Percentiles rank a stretch among this genome's conserved stretches.
Conservation (phyloP, 2,329 filamentous ascomycete genomes). For the Diaporthe caulivora region DNA sequence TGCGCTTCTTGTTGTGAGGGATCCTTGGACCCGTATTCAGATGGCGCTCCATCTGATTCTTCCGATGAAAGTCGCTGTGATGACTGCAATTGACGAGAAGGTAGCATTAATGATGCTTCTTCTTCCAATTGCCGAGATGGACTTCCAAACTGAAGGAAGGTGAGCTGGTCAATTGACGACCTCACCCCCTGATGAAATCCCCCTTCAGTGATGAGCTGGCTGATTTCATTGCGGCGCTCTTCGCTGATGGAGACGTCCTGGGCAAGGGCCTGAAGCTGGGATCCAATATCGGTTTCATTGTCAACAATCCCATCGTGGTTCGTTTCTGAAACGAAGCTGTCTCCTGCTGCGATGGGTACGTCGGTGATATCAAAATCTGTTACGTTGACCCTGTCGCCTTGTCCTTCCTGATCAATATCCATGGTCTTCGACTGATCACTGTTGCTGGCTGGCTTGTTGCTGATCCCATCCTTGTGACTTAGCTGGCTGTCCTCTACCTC, state of each 20-base stretch:
- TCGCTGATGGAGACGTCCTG: constrained; percentile 47
- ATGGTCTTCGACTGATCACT: constrained; percentile 26
- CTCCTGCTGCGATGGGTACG: constrained; percentile 34
- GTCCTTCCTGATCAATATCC: constrained; percentile 4
- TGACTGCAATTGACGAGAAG: constrained; percentile 2
- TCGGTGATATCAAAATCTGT: constrained; percentile 9
- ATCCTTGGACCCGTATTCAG: constrained; percentile 36
- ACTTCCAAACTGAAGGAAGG: constrained; percentile 44
- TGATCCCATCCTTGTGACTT: neutral
- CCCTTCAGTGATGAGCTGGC: constrained; percentile 59
- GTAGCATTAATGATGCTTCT: constrained; percentile 34
- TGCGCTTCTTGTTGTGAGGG: constrained; percentile 22
- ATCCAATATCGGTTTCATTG: neutral
- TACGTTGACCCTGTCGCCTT: neutral
- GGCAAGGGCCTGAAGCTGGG: constrained; percentile 26
- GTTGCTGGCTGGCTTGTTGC: constrained; percentile 38
- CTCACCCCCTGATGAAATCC: constrained; percentile 60
- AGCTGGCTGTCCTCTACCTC: constrained; percentile 37
- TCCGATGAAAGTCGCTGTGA: constrained; percentile 18
- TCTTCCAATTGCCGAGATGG: constrained; percentile 48
- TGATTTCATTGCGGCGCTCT: constrained; percentile 54
- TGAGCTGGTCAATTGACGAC: constrained; percentile 48
- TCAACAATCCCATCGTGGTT: constrained; percentile 29
- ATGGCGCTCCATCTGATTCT: constrained; percentile 36
- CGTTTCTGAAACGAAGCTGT: constrained; percentile 45